Base-by-base conservation (phyloP, 257 asterid genomes). In the Oldenlandia corymbosa region DNA sequence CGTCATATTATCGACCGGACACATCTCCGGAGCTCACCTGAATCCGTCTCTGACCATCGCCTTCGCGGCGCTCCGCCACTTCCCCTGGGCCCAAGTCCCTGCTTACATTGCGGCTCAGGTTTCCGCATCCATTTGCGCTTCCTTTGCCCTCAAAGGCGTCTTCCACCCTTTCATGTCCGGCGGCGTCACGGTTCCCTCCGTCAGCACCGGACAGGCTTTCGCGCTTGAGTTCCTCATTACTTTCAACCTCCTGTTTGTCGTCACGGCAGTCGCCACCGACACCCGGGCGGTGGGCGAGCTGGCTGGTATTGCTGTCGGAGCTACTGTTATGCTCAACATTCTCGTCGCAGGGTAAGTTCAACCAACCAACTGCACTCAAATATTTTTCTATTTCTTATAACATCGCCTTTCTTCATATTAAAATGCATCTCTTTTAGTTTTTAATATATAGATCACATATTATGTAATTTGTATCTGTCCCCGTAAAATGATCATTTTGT, bases 251-350 rank as follows among this genome's bases (percentile, higher is more conserved):
- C 80, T 91, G 24, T 91, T 91, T 13, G 98, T 88, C 4, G 94
- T 88, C 49, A 91, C 94, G 3, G 96, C 98, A 0, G 98, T 91
- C 3, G 96, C 98, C 60, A 91, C 98, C 0, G 98, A 91, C 67
- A 88, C 98, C 2, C 82, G 88, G 1, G 96, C 98, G 13, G 98
- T 78, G 31, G 82, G 79, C 41, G 79, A 78, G 60, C 60, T 90
- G 71, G 96, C 91, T 1, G 98, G 98, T 49, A 81, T 91, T 37
- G 98, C 96, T 0, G 88, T 88, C 37, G 98, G 98, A 68, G 96
- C 95, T 18, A 88, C 96, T 1, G 95, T 88, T 7, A 72, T 88
- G 88, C 94, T 91, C 31, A 84, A 91, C 46, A 86, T 91, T 28
- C 96, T 91, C 27, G 90, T 91, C 12, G 98, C 98, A 0, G 98